A percentile compares a stretch with the other conserved stretches of the same genome.
Evolutionary conservation across 2,329 filamentous ascomycete species (phyloP).

Genomic region (Emericellopsis cladophorae): DNA sequence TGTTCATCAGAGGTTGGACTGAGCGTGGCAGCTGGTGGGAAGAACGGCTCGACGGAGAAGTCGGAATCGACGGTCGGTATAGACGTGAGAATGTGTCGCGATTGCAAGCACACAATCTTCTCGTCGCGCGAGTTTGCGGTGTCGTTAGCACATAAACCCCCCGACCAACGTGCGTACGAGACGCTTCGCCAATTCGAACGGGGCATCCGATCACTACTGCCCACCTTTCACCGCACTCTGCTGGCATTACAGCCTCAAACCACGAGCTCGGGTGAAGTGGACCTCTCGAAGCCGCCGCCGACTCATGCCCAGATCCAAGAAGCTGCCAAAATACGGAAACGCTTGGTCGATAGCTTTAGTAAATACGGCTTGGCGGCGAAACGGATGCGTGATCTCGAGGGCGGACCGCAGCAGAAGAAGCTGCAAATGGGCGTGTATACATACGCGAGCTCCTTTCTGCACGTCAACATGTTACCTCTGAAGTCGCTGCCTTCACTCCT

Average conservation of each 20-base stretch:
- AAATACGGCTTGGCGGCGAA: constrained; percentile 78
- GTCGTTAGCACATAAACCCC: constrained; percentile 53
- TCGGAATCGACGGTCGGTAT: constrained; percentile 43
- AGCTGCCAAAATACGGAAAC: constrained; percentile 78
- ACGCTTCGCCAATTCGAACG: constrained; percentile 79
- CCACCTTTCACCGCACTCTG: constrained; percentile 71
- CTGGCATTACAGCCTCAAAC: constrained; percentile 50
- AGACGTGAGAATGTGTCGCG: constrained; percentile 83
- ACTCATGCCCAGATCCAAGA: constrained; percentile 63
- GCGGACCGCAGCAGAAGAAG: constrained; percentile 58
- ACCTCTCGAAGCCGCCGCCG: constrained; percentile 28
- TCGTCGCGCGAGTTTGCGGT: constrained; percentile 64
- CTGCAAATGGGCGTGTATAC: constrained; percentile 75
- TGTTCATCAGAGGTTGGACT: constrained; percentile 80
- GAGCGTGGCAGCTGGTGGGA: constrained; percentile 39
- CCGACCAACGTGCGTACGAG: constrained; percentile 69
- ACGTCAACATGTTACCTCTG: constrained; percentile 81
- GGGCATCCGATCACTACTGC: constrained; percentile 70
- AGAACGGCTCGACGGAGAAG: too few relatives aligned
- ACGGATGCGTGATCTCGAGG: constrained; percentile 67
- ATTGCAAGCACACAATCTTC: constrained; percentile 57
- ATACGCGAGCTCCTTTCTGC: constrained; percentile 71
- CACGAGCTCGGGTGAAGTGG: constrained; percentile 21
- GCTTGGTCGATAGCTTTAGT: constrained; percentile 76
- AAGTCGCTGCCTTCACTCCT: constrained; percentile 61